phyloP scores from a whole-genome alignment of 805 yeast species.

The Candida bentonensis region DNA sequence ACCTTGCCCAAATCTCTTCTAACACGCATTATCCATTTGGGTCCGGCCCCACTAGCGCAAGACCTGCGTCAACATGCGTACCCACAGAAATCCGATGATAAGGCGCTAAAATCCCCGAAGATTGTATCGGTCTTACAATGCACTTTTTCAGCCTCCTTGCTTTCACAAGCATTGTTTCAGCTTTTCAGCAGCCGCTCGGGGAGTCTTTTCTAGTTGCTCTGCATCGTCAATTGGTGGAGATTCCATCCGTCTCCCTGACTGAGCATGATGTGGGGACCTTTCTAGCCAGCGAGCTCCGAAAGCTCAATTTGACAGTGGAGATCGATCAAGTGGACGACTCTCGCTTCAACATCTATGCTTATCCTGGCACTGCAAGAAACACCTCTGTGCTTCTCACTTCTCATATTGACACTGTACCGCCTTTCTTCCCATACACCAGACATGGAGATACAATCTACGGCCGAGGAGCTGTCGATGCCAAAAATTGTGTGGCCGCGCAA shows the following conservation, averaged over 20 bases:
- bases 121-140: too few relatives aligned
- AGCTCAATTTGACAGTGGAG: conserved; percentile 40
- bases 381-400: conserved; percentile 42
- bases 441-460: conserved; percentile 57
- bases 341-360: conserved; percentile 45
- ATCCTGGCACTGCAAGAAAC: conserved; percentile 30
- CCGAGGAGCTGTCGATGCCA: conserved; percentile 63
- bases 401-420: conserved; percentile 65
- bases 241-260: conserved; percentile 23
- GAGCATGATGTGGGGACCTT: conserved; percentile 28
- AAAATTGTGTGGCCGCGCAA: conserved; percentile 42
- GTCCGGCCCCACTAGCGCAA: too few relatives aligned
- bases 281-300: conserved; percentile 26
- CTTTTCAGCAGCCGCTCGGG: neutral
- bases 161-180: neutral
- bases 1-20: too few relatives aligned
- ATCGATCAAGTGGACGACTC: conserved; percentile 22
- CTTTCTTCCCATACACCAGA: conserved; percentile 44
- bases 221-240: conserved; percentile 24
- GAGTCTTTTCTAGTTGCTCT: conserved; percentile 7
- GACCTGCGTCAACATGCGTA: too few relatives aligned
- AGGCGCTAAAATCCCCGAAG: too few relatives aligned
- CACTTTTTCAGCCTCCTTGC: too few relatives aligned
- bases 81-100: too few relatives aligned
- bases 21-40: too few relatives aligned